Evolutionary conservation across 257 asterid genomes (phyloP), one percentile per base, ranked within the genome.

Genomic region (Salvia rosmarinus): DNA sequence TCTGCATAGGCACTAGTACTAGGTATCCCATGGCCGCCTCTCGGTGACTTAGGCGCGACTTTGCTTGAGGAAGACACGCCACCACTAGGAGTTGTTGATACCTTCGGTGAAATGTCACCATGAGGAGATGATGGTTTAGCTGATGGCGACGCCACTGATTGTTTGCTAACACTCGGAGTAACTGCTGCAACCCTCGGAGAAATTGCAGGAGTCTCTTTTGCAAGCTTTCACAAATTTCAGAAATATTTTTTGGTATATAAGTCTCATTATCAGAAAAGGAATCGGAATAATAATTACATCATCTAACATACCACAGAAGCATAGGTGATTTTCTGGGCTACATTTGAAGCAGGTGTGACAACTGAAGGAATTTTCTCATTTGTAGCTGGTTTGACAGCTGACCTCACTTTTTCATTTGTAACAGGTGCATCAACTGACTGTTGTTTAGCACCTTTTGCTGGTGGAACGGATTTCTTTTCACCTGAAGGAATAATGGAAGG

Each of bases 271-370:
- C 20, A 34, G 30, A 79, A 56, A 7, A 39, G 9, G 16, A 60
- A 65, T 64, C 43, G 46, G 10, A 54, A 50, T 30, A 56, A 65
- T n/a, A 52, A 65, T 19, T 55, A 23, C 10, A 54, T n/a, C 28
- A 42, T 12, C 25, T 35, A 43, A 72, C 83, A 47, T 20, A 90
- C 96, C 89, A 88, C 59, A 16, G 92, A 83, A 69, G 92, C 95
- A 68, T 88, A 90, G 60, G 86, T 76, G 47, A 55, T 14, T 57
- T 86, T 90, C 10, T 10, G 61, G 34, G 62, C 30, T 16, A 59
- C 69, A 32, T 23, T 73, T 28, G 74, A n/a, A 32, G 74, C 55
- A 0, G 62, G 49, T 9, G 64, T 64, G 60, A 34, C 55, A 32
- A 37, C 59, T 6, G 78, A 19, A 11, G 64, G 57, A 28, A 42